Percentiles rank a stretch among this genome's conserved stretches.
These are phyloP conservation scores for Lichtheimia corymbifera DNA, from an alignment of 371 early-diverging fungal genomes.

Conservation along the genomic window DNA sequence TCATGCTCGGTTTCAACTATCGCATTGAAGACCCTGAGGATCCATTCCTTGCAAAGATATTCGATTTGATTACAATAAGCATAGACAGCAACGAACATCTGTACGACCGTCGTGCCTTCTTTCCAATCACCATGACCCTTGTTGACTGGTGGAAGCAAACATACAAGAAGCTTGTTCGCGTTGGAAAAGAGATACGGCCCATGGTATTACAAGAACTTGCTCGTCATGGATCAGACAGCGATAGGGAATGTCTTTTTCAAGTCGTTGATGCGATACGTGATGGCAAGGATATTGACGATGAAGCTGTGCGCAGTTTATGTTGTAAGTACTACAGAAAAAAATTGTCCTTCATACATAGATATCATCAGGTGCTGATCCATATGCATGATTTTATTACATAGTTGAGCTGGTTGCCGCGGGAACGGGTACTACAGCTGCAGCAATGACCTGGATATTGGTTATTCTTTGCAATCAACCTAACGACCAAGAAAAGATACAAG, in stretches of 20 bases:
- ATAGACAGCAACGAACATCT: neutral
- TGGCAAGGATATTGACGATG: neutral
- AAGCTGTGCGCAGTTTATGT: neutral
- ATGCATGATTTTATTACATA: neutral
- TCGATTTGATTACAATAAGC: neutral
- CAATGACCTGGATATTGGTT: constrained; percentile 14
- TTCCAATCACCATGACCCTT: neutral
- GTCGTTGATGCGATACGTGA: neutral
- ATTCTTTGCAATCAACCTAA: constrained; percentile 16
- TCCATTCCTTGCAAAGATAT: no score
- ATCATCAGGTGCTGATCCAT: neutral
- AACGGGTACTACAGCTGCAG: constrained; percentile 14
- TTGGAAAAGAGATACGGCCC: neutral
- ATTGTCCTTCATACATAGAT: no score
- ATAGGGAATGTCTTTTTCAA: neutral
- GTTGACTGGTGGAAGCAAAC: neutral
- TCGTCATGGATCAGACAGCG: neutral
- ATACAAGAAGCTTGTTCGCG: neutral
- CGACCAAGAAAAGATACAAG: constrained; percentile 15
- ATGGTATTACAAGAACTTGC: neutral
- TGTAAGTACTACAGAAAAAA: neutral
- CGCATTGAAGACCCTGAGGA: no score
- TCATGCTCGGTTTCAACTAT: no score
- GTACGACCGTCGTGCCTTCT: neutral
- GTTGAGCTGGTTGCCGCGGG: constrained; percentile 19